Base-by-base conservation (phyloP, 441 rosid genomes). In the Syzygium syzygioides region DNA sequence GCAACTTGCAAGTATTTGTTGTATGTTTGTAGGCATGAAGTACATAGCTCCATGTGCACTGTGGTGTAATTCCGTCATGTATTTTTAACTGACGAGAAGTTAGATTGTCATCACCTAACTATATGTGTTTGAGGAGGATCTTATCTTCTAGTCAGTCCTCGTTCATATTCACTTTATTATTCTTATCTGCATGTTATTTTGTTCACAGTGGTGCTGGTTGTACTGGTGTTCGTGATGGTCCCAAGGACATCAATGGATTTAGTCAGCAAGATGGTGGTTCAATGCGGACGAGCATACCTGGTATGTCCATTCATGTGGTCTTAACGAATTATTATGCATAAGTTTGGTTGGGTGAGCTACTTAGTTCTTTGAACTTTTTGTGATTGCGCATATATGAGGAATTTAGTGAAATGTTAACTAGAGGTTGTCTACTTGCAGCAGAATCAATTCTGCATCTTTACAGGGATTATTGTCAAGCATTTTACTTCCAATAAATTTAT, bases 131-230 rank as follows among this genome's bases (percentile, higher is more conserved):
- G n/a, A 41, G 83, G 83, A 76, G 83, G n/a, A 76, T 41, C 83
- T 45, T 18, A 12, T 76, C n/a, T 76, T 76, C 83, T 52, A 76
- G 52, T 45, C 50, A 76, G 83, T 41, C 83, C 52, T 76, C n/a
- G 41, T 76, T 76, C 52, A 37, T 76, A 23, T 76, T 14, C 52
- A 41, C 52, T 76, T 64, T 68, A 37, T 71, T 60, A 9, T 66
- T 34, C 89, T 85, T 87, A 79, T 89, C 57, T 86, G 14, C 54
- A 26, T 92, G 85, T 56, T 23, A 20, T 76, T 76, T 76, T 76
- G 83, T 45, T 41, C 85, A 86, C 86, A 95, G 96, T 89, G 93
- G 87, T 91, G 87, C 88, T n/a, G 90, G 41, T 89, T 93, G 86
- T 90, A 85, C 88, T 90, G 90, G 88, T 68, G 86, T 90, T 37